These are phyloP conservation scores for Floccularia luteovirens DNA, from an alignment of 768 basidiomycete genomes.

Conservation along the genomic window DNA sequence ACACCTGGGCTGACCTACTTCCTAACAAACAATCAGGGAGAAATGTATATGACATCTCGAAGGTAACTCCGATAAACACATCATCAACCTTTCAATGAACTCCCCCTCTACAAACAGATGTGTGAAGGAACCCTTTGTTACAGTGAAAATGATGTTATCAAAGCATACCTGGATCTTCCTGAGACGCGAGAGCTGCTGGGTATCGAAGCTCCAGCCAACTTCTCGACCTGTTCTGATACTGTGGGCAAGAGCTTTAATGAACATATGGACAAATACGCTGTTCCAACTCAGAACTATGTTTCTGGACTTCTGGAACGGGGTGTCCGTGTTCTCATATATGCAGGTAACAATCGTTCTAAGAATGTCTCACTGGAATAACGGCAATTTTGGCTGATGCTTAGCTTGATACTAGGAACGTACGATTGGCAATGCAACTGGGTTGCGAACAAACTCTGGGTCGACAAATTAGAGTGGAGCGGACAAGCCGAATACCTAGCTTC, in stretches of 20 bases:
- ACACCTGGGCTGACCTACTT: background rate
- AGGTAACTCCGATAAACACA: slow-evolving; percentile 18
- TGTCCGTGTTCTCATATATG: slow-evolving; percentile 65
- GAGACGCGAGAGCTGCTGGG: slow-evolving; percentile 46
- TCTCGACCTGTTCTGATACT: slow-evolving; percentile 43
- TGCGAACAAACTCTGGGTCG: slow-evolving; percentile 71
- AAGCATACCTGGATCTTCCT: slow-evolving; percentile 48
- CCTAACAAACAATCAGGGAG: slow-evolving; percentile 15
- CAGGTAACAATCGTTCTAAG: slow-evolving; percentile 28
- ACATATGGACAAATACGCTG: slow-evolving; percentile 54
- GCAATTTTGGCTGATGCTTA: background rate
- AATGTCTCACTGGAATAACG: no score
- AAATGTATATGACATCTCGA: slow-evolving; percentile 56
- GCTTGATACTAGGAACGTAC: slow-evolving; percentile 28
- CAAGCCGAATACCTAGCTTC: slow-evolving; percentile 37
- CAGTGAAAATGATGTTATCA: slow-evolving; percentile 29
- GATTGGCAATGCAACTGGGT: slow-evolving; percentile 81
- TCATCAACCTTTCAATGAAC: background rate
- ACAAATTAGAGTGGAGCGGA: slow-evolving; percentile 68
- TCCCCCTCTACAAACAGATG: slow-evolving; percentile 23
- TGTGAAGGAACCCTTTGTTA: slow-evolving; percentile 28
- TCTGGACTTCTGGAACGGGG: slow-evolving; percentile 69
- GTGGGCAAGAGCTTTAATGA: slow-evolving; percentile 45
- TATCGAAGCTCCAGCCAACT: slow-evolving; percentile 44
- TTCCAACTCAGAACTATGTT: slow-evolving; percentile 57